Evolutionary conservation across 345 rosid genomes (phyloP), one percentile per base, ranked within the genome.

Genomic region (Rhizophora mangle): DNA sequence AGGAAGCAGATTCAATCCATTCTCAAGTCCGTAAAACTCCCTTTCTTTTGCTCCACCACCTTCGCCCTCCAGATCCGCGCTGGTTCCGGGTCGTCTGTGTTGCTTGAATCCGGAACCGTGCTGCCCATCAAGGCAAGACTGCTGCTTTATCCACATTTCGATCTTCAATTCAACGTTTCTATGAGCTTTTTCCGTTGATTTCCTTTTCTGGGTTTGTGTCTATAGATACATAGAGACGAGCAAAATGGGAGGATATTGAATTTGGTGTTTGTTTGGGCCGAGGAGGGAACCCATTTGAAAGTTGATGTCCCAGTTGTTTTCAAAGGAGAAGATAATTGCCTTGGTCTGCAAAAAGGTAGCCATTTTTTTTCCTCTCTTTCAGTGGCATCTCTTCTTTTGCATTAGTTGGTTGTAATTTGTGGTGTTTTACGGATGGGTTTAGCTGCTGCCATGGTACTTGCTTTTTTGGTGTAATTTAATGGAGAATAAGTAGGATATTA

Each of bases 231-330:
- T 71, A 89, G 85, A 73, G 85, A 91, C 58, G 89, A 86, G 61
- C 93, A 85, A 79, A 86, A 83, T 19, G 97, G 99, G 74, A 85
- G 80, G 75, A 80, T 95, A 78, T 72, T 88, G 79, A 91, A 95
- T 78, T 77, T 95, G 83, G 96, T 91, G 16, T 87, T 95, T 57
- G 89, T 91, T 43, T 91, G 96, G 99, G 97, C 96, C 16, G 84
- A 89, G 64, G 89, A 88, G 8, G 98, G 92, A 7, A 84, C 86
- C 2, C 71, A 74, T 57, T 57, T 95, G 83, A 87, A 88, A 79
- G 92, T 91, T 80, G 90, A 89, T 74, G 94, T 91, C 74, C 98
- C 98, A 19, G 59, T 94, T 79, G 85, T 88, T 71, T 87, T 84
- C 83, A 91, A 83, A 81, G 98, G 98, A 62, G 85, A 83, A 64